These are phyloP conservation scores for Zymoseptoria pseudotritici DNA, from an alignment of 2,329 filamentous ascomycete genomes.

Conservation along the genomic window DNA sequence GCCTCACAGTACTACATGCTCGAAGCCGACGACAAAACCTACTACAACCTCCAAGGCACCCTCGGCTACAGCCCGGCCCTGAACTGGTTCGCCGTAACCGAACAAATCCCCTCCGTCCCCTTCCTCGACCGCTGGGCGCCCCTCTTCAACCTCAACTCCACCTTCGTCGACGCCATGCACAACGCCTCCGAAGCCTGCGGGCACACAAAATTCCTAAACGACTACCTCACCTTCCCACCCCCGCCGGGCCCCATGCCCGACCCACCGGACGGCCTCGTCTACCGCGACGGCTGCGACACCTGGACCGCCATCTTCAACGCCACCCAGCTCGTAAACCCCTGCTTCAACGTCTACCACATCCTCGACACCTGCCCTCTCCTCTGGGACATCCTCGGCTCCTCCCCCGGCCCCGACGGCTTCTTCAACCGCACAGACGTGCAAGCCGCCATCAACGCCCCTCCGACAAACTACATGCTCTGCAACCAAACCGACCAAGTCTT, in stretches of 20 bases:
- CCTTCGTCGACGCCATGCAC: conserved; percentile 31
- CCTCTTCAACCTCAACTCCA: conserved; percentile 36
- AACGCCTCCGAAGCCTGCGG: conserved; percentile 28
- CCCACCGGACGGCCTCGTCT: neutral
- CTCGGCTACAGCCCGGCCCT: conserved; percentile 33
- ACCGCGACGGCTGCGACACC: neutral
- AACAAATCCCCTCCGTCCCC: neutral
- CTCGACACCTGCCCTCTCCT: conserved; percentile 20
- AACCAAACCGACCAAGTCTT: conserved; percentile 16
- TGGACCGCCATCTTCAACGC: conserved; percentile 2
- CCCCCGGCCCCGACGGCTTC: conserved; percentile 11
- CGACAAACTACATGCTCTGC: conserved; percentile 21
- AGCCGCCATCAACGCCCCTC: conserved; percentile 28
- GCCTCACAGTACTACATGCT: conserved; percentile 16
- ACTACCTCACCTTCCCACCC: conserved; percentile 34
- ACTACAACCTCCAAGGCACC: conserved; percentile 28
- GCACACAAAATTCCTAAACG: conserved; percentile 41
- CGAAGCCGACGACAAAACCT: conserved; percentile 21
- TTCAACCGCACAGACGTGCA: conserved; percentile 30
- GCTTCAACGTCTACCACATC: conserved; percentile 28
- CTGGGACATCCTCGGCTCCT: neutral
- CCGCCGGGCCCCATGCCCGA: conserved; percentile 21
- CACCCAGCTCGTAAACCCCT: conserved; percentile 19
- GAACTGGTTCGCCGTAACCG: conserved; percentile 39
- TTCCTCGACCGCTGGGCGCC: conserved; percentile 21